A percentile compares a stretch with the other conserved stretches of the same genome.
Evolutionary conservation across 108 stramenopile species (phyloP).

Genomic region (Bacterosira constricta): DNA sequence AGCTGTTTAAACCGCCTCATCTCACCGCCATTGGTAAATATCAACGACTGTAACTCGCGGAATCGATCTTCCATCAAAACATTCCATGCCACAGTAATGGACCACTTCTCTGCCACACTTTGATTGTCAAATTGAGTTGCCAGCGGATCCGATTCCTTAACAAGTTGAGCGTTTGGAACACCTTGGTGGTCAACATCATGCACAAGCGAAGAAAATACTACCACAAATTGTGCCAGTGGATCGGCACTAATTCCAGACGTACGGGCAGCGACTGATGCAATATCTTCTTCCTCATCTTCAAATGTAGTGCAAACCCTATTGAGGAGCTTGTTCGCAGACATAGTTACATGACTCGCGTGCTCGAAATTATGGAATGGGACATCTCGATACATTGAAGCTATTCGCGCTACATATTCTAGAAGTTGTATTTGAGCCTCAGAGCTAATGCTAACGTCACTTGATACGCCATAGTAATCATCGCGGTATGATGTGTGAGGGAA

Average conservation of each 20-base stretch:
- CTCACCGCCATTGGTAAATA: constrained; percentile 40
- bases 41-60: constrained; percentile 28
- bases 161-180: constrained; percentile 55
- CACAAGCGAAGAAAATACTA: constrained; percentile 59
- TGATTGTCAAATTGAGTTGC: constrained; percentile 32
- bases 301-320: constrained; percentile 45
- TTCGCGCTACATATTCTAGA: constrained; percentile 26
- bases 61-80: constrained; percentile 54
- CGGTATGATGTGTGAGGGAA: constrained; percentile 2
- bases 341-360: constrained; percentile 57
- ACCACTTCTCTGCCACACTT: constrained; percentile 58
- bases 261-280: constrained; percentile 31
- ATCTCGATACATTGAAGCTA: constrained; percentile 48
- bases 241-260: constrained; percentile 61
- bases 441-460: neutral
- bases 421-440: constrained; percentile 19
- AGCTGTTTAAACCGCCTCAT: constrained; percentile 59
- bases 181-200: constrained; percentile 72
- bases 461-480: neutral
- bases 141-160: constrained; percentile 44
- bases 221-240: constrained; percentile 61
- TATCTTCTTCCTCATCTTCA: constrained; percentile 19
- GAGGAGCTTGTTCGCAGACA: constrained; percentile 52
- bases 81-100: constrained; percentile 52
- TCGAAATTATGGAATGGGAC: constrained; percentile 63